Conservation (phyloP, 2,329 filamentous ascomycete species). For the Monilinia fructicola region DNA sequence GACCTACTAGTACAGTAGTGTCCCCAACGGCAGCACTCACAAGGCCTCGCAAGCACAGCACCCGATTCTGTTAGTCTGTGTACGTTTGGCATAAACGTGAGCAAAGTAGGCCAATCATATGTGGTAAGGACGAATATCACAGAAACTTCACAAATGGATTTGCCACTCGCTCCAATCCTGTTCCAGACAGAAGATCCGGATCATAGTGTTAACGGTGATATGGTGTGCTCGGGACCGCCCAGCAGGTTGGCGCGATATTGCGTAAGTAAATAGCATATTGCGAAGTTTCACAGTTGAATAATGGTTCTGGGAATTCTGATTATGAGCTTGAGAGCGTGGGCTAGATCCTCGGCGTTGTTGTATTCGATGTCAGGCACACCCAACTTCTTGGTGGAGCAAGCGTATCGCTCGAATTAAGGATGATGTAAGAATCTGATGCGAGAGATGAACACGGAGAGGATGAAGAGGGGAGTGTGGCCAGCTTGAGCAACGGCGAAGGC, state of each 20-base stretch:
- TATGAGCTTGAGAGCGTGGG: constrained; percentile 38
- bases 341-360: constrained; percentile 47
- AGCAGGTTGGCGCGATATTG: constrained; percentile 43
- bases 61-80: constrained; percentile 46
- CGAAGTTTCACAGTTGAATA: constrained; percentile 49
- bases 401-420: constrained; percentile 47
- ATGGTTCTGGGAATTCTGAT: constrained; percentile 42
- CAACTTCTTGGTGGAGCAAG: constrained; percentile 48
- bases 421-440: constrained; percentile 45
- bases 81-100: constrained; percentile 42
- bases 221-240: constrained; percentile 30
- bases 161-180: constrained; percentile 44
- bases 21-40: constrained; percentile 40
- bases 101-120: constrained; percentile 43
- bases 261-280: constrained; percentile 52
- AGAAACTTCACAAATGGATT: constrained; percentile 38
- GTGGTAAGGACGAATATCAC: constrained; percentile 43
- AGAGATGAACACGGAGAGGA: constrained; percentile 47
- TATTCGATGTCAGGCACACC: constrained; percentile 41
- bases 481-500: constrained; percentile 53
- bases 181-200: constrained; percentile 51
- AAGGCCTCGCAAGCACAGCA: constrained; percentile 44
- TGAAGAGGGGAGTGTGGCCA: constrained; percentile 52
- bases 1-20: constrained; percentile 46
- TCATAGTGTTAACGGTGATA: constrained; percentile 48